phyloP scores from a whole-genome alignment of 1,284 basidiomycete genomes.

The Pseudozyma sp. region DNA sequence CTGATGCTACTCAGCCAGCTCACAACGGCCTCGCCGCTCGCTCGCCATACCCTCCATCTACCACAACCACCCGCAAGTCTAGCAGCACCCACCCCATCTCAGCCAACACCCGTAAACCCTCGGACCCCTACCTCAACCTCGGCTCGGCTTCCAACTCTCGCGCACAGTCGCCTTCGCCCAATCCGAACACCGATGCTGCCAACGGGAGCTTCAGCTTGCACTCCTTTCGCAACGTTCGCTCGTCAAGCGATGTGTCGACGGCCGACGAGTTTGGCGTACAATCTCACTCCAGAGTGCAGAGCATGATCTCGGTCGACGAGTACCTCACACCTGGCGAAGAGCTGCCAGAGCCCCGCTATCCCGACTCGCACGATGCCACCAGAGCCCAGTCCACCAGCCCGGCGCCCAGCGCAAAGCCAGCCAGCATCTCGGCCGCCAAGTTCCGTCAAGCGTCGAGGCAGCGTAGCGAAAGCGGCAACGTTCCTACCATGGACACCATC shows the following conservation, averaged over 20 bases:
- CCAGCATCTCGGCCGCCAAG: conserved; percentile 51
- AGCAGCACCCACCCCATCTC: conserved; percentile 7
- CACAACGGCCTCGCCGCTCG: conserved; percentile 13
- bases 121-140: conserved; percentile 20
- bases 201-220: conserved; percentile 45
- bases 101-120: conserved; percentile 11
- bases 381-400: conserved; percentile 32
- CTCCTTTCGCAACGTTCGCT: conserved; percentile 51
- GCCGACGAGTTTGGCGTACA: conserved; percentile 18
- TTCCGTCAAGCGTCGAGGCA: conserved; percentile 47
- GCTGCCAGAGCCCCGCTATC: conserved; percentile 28
- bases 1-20: neutral
- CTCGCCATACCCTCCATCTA: conserved; percentile 23
- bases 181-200: conserved; percentile 12
- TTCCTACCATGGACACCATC: conserved; percentile 26
- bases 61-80: conserved; percentile 20
- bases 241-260: conserved; percentile 34
- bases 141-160: conserved; percentile 24
- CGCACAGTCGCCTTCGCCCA: conserved; percentile 30
- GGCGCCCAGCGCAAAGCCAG: conserved; percentile 18
- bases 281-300: conserved; percentile 35
- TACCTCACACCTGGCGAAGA: conserved; percentile 48
- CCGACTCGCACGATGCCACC: conserved; percentile 9
- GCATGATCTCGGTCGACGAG: conserved; percentile 47
- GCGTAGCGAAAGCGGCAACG: conserved; percentile 37